Conservation (phyloP, 192 early-diverging fungal species). For the Mortierella antarctica region DNA sequence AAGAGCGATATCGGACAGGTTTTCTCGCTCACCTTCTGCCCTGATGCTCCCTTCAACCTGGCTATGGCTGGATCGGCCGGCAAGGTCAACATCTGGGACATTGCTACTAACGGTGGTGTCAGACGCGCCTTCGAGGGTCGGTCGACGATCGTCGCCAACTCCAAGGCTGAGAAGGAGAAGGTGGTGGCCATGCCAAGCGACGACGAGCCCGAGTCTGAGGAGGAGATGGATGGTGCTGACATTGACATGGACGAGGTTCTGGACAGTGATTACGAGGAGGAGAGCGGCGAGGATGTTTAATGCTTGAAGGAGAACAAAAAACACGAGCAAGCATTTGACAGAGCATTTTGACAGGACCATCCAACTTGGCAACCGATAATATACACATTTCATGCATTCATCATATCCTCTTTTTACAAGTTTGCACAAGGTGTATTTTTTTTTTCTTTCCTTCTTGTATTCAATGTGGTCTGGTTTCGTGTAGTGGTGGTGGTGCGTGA, state of each 20-base stretch:
- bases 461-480: background rate
- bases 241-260: slow-evolving; percentile 48
- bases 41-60: slow-evolving; percentile 91
- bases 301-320: background rate
- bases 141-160: slow-evolving; percentile 36
- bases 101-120: slow-evolving; percentile 88
- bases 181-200: slow-evolving; percentile 38
- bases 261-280: slow-evolving; percentile 51
- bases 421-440: no score
- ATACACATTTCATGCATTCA: no score
- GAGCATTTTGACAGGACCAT: background rate
- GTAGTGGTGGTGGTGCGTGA: no score
- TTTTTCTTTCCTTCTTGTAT: slow-evolving; percentile 1
- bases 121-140: slow-evolving; percentile 70
- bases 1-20: slow-evolving; percentile 70
- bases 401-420: no score
- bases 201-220: slow-evolving; percentile 51
- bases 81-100: slow-evolving; percentile 93
- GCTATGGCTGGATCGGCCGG: slow-evolving; percentile 91
- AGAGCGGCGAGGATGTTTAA: slow-evolving; percentile 55
- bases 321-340: background rate
- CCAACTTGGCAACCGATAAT: background rate
- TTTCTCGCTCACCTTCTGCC: slow-evolving; percentile 88
- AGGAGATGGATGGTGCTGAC: slow-evolving; percentile 54
- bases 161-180: slow-evolving; percentile 43